A percentile compares a stretch with the other conserved stretches of the same genome.
These are phyloP conservation scores for Cercis canadensis DNA, from an alignment of 306 rosid species.

Conservation along the genomic window DNA sequence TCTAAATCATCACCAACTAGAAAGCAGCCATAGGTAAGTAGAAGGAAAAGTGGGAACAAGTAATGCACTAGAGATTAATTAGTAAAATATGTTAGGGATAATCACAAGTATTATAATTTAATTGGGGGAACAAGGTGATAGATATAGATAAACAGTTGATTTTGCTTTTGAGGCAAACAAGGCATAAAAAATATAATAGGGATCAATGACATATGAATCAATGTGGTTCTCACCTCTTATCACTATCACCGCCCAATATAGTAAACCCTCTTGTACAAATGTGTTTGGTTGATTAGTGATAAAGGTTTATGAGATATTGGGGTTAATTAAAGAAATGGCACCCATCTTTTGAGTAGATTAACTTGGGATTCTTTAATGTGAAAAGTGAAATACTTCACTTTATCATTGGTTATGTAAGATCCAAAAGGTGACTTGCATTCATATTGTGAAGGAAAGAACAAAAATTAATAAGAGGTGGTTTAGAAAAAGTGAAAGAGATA, in stretches of 20 bases:
- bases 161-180: conserved; percentile 36
- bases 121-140: conserved; percentile 1
- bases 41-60: conserved; percentile 45
- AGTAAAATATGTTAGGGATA: conserved; percentile 37
- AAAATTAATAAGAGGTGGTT: neutral
- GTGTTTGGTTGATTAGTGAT: conserved; percentile 46
- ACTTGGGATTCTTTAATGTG: conserved; percentile 28
- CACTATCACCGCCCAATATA: conserved; percentile 8
- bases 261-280: conserved; percentile 20
- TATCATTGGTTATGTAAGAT: conserved; percentile 34
- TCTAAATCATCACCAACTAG: conserved; percentile 43
- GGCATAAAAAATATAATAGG: neutral
- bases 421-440: conserved; percentile 46
- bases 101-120: conserved; percentile 40
- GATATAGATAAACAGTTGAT: conserved; percentile 40
- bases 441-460: conserved; percentile 30
- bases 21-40: conserved; percentile 43
- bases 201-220: conserved; percentile 10
- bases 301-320: conserved; percentile 33
- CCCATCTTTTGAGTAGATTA: conserved; percentile 29
- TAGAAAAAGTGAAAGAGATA: conserved; percentile 24
- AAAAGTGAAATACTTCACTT: conserved; percentile 35
- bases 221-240: conserved; percentile 7
- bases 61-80: conserved; percentile 34
- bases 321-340: conserved; percentile 13